Conservation (phyloP, 352 stramenopile genomes). For the Pythium aquatile region DNA sequence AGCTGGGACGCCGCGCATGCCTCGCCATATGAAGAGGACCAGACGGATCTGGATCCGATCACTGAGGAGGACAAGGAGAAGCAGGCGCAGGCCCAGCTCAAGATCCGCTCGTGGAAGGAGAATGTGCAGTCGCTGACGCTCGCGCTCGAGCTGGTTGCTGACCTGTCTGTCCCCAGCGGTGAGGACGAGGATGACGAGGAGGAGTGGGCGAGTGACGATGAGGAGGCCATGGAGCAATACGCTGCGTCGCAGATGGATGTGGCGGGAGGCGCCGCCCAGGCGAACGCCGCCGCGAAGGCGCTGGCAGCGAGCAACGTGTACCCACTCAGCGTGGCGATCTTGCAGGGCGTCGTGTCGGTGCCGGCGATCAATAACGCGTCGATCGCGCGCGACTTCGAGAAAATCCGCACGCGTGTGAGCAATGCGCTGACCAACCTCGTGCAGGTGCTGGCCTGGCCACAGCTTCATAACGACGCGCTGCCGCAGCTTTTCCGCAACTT, state of each 20-base stretch:
- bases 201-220: slow-evolving; percentile 85
- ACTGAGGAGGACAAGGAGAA: slow-evolving; percentile 58
- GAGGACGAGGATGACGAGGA: slow-evolving; percentile 64
- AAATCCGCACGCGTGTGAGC: slow-evolving; percentile 77
- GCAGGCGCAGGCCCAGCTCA: slow-evolving; percentile 63
- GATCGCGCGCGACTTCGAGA: slow-evolving; percentile 70
- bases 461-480: slow-evolving; percentile 50
- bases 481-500: slow-evolving; percentile 79
- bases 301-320: slow-evolving; percentile 52
- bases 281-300: slow-evolving; percentile 32
- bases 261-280: slow-evolving; percentile 5
- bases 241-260: slow-evolving; percentile 68
- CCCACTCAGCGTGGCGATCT: slow-evolving; percentile 53
- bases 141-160: slow-evolving; percentile 72
- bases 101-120: slow-evolving; percentile 75
- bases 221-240: slow-evolving; percentile 87
- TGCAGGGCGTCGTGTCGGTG: slow-evolving; percentile 77
- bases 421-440: slow-evolving; percentile 86
- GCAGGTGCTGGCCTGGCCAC: slow-evolving; percentile 52
- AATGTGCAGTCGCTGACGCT: slow-evolving; percentile 77
- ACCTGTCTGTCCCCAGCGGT: slow-evolving; percentile 52
- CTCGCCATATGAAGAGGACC: slow-evolving; percentile 60
- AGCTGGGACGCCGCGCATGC: slow-evolving; percentile 57
- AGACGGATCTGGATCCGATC: slow-evolving; percentile 57
- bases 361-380: slow-evolving; percentile 44